Percentiles rank a stretch among this genome's conserved stretches.
Evolutionary conservation across 192 early-diverging fungal species (phyloP).

Genomic region (Phycomyces nitens): DNA sequence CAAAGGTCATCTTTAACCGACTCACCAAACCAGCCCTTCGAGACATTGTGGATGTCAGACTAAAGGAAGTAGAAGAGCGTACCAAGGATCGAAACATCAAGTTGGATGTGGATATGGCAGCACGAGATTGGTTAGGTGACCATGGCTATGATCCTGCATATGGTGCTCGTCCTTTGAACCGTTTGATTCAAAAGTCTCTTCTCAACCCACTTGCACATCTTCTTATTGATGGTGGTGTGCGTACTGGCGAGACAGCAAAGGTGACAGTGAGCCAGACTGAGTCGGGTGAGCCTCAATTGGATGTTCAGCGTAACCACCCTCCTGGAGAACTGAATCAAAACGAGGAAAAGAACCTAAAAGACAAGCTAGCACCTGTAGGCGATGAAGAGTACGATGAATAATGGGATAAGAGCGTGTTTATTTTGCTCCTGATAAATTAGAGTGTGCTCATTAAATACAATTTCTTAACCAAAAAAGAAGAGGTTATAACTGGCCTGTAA

Average conservation of each 20-base stretch:
- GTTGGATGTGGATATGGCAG: slow-evolving; percentile 51
- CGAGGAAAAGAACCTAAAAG: neutral
- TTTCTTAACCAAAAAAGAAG: too few species aligned
- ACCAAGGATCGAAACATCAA: slow-evolving; percentile 53
- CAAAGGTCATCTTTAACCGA: slow-evolving; percentile 61
- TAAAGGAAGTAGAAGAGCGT: slow-evolving; percentile 61
- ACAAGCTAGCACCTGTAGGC: slow-evolving; percentile 21
- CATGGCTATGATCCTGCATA: slow-evolving; percentile 66
- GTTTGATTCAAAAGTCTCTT: slow-evolving; percentile 61
- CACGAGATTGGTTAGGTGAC: slow-evolving; percentile 61
- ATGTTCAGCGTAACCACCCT: slow-evolving; percentile 30
- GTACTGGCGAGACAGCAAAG: slow-evolving; percentile 49
- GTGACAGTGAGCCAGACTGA: slow-evolving; percentile 29
- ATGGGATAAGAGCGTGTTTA: too few species aligned
- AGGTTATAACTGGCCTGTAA: too few species aligned
- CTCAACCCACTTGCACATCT: slow-evolving; percentile 56
- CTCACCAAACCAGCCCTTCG: slow-evolving; percentile 62
- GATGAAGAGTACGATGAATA: slow-evolving; percentile 12
- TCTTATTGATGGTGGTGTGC: slow-evolving; percentile 63
- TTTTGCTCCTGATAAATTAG: too few species aligned
- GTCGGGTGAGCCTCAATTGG: slow-evolving; percentile 20
- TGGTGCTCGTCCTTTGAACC: slow-evolving; percentile 67
- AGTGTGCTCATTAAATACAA: too few species aligned
- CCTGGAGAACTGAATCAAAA: neutral
- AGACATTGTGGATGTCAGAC: slow-evolving; percentile 71